Evolutionary conservation across 2,329 filamentous ascomycete species (phyloP).

Genomic region (Alternaria infectoria): DNA sequence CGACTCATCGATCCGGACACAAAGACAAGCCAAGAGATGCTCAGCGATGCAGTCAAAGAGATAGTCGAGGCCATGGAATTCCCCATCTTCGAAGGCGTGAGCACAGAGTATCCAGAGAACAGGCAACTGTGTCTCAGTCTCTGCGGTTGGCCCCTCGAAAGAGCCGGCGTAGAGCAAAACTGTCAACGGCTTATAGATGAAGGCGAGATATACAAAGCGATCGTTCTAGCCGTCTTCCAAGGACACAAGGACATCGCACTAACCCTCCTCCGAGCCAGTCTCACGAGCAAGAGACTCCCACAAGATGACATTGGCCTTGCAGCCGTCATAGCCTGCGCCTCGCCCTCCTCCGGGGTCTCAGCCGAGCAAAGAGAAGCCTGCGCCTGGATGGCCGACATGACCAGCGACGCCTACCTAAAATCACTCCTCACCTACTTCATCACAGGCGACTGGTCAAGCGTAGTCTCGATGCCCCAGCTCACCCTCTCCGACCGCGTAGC

Average conservation of each 20-base stretch:
- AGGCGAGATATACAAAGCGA: constrained; percentile 73
- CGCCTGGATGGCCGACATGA: constrained; percentile 66
- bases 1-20: constrained; percentile 44
- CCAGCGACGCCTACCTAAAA: constrained; percentile 78
- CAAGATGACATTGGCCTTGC: constrained; percentile 55
- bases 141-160: constrained; percentile 71
- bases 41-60: constrained; percentile 61
- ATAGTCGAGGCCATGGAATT: constrained; percentile 69
- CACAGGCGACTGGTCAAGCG: constrained; percentile 75
- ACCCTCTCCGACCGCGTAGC: constrained; percentile 77
- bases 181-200: constrained; percentile 60
- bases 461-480: constrained; percentile 75
- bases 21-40: constrained; percentile 63
- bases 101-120: constrained; percentile 71
- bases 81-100: constrained; percentile 67
- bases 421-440: constrained; percentile 80
- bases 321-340: constrained; percentile 56
- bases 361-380: constrained; percentile 67
- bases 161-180: constrained; percentile 56
- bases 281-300: constrained; percentile 69
- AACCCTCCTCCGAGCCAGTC: constrained; percentile 71
- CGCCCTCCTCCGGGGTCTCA: constrained; percentile 51
- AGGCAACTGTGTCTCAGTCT: constrained; percentile 77
- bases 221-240: constrained; percentile 76
- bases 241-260: constrained; percentile 73